Conservation (phyloP, 2,329 filamentous ascomycete genomes). For the Aspergillus spinulosporus region DNA sequence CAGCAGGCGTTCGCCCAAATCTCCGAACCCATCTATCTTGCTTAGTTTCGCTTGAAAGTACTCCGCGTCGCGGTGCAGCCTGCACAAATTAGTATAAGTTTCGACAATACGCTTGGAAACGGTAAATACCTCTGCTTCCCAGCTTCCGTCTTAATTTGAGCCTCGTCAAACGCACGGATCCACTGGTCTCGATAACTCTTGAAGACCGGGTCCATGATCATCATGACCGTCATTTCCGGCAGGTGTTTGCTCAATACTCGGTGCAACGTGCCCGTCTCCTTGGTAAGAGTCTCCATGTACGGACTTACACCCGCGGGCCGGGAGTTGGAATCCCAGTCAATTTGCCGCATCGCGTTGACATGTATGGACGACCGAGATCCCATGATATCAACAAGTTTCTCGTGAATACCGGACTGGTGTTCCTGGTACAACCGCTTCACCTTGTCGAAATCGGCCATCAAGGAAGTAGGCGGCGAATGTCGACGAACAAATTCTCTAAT, state of each 20-base stretch:
- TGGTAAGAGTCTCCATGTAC: constrained; percentile 84
- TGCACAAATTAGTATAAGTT: constrained; percentile 38
- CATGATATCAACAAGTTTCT: constrained; percentile 94
- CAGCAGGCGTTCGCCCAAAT: constrained; percentile 69
- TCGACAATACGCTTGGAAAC: no score
- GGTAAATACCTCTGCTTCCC: constrained; percentile 67
- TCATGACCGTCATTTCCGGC: constrained; percentile 70
- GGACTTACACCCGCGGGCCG: constrained; percentile 55
- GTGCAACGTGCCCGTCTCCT: constrained; percentile 82
- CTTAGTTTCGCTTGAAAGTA: constrained; percentile 69
- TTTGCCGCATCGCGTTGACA: constrained; percentile 70
- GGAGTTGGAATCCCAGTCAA: constrained; percentile 67
- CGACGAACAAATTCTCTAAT: constrained; percentile 87
- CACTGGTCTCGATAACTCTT: constrained; percentile 78
- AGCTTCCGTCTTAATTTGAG: constrained; percentile 63
- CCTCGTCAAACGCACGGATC: constrained; percentile 67
- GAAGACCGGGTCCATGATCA: constrained; percentile 87
- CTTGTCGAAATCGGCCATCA: constrained; percentile 86
- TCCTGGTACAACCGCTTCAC: constrained; percentile 81
- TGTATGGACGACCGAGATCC: constrained; percentile 71
- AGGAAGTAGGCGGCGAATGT: constrained; percentile 57
- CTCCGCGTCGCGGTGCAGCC: constrained; percentile 75
- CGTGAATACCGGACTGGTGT: constrained; percentile 85
- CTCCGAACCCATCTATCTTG: constrained; percentile 76
- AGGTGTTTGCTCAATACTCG: constrained; percentile 81